Percentiles rank a stretch among this genome's conserved stretches.
phyloP scores from a whole-genome alignment of 371 early-diverging fungal genomes.

The Rhizopus microsporus region DNA sequence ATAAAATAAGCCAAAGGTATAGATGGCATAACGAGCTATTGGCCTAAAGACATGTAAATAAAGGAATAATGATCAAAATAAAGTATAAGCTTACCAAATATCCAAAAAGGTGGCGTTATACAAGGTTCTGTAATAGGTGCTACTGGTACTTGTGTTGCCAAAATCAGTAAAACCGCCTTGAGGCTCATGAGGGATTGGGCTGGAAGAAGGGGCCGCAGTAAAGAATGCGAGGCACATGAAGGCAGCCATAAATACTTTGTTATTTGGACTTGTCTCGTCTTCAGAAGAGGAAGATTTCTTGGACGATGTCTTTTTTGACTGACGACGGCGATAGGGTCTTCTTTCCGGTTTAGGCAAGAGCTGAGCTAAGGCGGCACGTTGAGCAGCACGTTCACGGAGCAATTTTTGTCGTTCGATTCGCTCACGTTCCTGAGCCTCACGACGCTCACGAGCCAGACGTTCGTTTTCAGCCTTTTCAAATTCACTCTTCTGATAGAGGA shows the following conservation, averaged over 20 bases:
- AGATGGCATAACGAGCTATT: conserved; percentile 22
- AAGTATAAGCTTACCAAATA: conserved; percentile 10
- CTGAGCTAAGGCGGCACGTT: conserved; percentile 33
- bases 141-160: conserved; percentile 7
- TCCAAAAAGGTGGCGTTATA: conserved; percentile 4
- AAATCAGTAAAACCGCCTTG: neutral
- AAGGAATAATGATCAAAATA: neutral
- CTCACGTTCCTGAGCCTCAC: conserved; percentile 27
- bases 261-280: conserved; percentile 3
- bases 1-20: conserved; percentile 30
- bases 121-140: neutral
- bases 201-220: conserved; percentile 30
- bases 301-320: conserved; percentile 2
- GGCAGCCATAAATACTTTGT: conserved; percentile 43
- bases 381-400: conserved; percentile 33
- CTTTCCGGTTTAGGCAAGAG: conserved; percentile 30
- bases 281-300: conserved; percentile 10
- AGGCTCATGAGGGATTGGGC: neutral
- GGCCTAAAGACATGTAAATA: conserved; percentile 16
- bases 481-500: conserved; percentile 28
- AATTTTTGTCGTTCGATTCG: conserved; percentile 23
- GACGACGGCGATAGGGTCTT: conserved; percentile 28
- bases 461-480: conserved; percentile 24
- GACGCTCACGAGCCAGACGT: conserved; percentile 26
- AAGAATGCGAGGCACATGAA: conserved; percentile 46